Evolutionary conservation across 331 rosid species (phyloP).

Genomic region (Ulmus americana): DNA sequence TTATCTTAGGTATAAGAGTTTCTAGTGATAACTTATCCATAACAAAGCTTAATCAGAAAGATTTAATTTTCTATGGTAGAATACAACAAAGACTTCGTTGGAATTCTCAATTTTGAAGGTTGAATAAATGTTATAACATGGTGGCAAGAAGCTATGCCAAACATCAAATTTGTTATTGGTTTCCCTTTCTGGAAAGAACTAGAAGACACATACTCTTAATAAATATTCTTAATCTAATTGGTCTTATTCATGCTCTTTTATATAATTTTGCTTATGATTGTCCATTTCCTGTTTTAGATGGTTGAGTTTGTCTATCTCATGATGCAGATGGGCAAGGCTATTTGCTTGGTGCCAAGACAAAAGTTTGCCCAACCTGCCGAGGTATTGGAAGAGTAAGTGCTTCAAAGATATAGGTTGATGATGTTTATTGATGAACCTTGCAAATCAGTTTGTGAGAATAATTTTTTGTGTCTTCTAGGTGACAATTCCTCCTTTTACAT

Average conservation of each 20-base stretch:
- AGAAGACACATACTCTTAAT: no score
- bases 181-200: no score
- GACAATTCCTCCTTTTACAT: constrained; percentile 88
- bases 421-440: constrained; percentile 23
- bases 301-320: constrained; percentile 9
- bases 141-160: background rate
- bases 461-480: constrained; percentile 40
- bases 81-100: background rate
- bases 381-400: constrained; percentile 91
- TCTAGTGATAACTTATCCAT: background rate
- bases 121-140: background rate
- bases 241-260: constrained; percentile 14
- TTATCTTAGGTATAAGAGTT: no score
- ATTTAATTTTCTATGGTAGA: background rate
- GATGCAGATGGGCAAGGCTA: constrained; percentile 73
- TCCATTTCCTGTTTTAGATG: background rate
- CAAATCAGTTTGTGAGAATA: constrained; percentile 18
- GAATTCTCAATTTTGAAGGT: background rate
- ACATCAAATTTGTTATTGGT: background rate
- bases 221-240: background rate
- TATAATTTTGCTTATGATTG: constrained; percentile 14
- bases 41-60: background rate
- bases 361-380: constrained; percentile 78
- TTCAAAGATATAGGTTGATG: constrained; percentile 26
- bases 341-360: constrained; percentile 56